Evolutionary conservation across 768 basidiomycete species (phyloP).

Genomic region (Rhodotorula taiwanensis): DNA sequence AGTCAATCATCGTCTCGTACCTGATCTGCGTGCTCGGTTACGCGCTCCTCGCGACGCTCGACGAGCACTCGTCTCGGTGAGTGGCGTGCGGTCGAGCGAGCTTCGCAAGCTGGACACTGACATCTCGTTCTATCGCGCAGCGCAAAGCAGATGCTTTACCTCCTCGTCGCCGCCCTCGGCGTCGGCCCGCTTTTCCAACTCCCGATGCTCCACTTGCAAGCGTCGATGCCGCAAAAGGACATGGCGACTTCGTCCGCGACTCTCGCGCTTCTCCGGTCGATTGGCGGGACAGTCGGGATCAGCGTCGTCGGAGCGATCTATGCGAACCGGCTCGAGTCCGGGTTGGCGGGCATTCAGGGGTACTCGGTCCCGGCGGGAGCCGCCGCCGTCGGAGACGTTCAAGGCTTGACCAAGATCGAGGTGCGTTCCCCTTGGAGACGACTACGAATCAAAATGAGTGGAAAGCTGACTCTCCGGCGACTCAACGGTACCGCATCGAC

Average conservation of each 20-base stretch:
- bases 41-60: slow-evolving; percentile 37
- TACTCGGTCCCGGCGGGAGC: slow-evolving; percentile 42
- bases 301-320: slow-evolving; percentile 41
- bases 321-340: slow-evolving; percentile 43
- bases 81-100: background rate
- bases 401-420: slow-evolving; percentile 47
- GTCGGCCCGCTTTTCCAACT: slow-evolving; percentile 34
- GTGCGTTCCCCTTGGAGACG: no score
- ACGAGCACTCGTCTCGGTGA: slow-evolving; percentile 31
- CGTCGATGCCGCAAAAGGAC: slow-evolving; percentile 77
- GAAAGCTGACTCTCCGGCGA: slow-evolving; percentile 2
- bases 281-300: slow-evolving; percentile 42
- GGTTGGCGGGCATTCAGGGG: slow-evolving; percentile 48
- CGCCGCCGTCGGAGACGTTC: slow-evolving; percentile 47
- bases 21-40: slow-evolving; percentile 10
- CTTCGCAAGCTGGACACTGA: background rate
- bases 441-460: no score
- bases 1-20: slow-evolving; percentile 17
- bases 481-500: no score
- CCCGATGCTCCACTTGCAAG: slow-evolving; percentile 52
- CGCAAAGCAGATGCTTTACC: slow-evolving; percentile 30
- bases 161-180: slow-evolving; percentile 34
- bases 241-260: slow-evolving; percentile 75
- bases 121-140: background rate
- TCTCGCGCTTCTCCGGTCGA: slow-evolving; percentile 57